Base-by-base conservation (phyloP, 1,139 yeast genomes). In the Pichia sp. region DNA sequence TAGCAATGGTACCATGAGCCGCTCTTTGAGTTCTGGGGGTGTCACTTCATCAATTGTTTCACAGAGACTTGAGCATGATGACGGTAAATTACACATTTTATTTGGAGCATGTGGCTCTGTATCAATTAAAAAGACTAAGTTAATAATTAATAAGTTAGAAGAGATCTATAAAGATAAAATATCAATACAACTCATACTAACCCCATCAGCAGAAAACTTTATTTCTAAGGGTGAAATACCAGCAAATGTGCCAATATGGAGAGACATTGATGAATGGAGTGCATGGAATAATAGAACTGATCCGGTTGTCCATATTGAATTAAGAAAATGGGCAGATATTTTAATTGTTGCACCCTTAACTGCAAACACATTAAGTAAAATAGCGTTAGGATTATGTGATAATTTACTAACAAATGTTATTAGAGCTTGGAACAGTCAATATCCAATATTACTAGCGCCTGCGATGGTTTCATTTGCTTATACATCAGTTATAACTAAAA, bases 261-360 rank as follows among this genome's bases (percentile, higher is more conserved):
- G 86, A 60, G 96, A 90, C 64, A 72, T 76, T 42, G 97, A 90
- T 64, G 97, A 90, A 67, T 90, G 97, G 97, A 74, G 71, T 42
- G 82, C 88, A 4, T 89, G 97, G 97, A 76, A 77, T 59, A 71
- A 75, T 42, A 76, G 97, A 56, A 79, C 88, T 44, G 97, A 89
- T 66, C 96, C 97, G 1, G 96, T 89, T 27, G 72, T 90, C 56
- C 97, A 90, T 66, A 89, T 89, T 59, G 97, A 90, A 68, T 72
- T 90, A 52, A 79, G 97, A 57, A 77, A 96, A 58, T 90, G 97
- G 97, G 97, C 97, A 0, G 96, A 90, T 67, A 82, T 90, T 30
- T 72, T 90, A 46, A 75, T 89, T 35, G 84, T 90, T 47, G 95
- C 95, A 35, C 97, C 97, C 3, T 69, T 89, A 54, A 84, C 95